These are phyloP conservation scores for Trichoderma parareesei DNA, from an alignment of 495 filamentous ascomycete species.

Conservation along the genomic window DNA sequence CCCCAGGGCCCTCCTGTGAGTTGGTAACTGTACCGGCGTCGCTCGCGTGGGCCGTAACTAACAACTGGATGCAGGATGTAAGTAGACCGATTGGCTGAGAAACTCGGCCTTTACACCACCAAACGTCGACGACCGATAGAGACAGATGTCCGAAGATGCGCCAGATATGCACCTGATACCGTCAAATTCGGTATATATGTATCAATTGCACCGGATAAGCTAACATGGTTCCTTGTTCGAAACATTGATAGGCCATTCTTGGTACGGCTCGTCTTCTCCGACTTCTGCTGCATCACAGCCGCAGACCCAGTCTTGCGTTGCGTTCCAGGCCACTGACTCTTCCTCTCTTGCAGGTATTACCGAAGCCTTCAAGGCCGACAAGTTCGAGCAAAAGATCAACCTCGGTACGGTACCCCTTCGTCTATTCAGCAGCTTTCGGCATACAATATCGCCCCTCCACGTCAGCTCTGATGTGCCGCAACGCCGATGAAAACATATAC, in stretches of 20 bases:
- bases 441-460: constrained; percentile 9
- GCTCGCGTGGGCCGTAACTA: not conserved
- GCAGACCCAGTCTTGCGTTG: constrained; percentile 6
- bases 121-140: not conserved
- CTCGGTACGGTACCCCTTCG: constrained; percentile 53
- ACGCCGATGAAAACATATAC: constrained; percentile 15
- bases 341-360: constrained; percentile 62
- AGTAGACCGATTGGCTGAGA: constrained; percentile 24
- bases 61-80: constrained; percentile 45
- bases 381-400: constrained; percentile 90
- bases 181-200: too few relatives aligned
- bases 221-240: constrained; percentile 8
- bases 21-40: not conserved
- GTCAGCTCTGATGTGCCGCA: not conserved
- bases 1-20: constrained; percentile 90
- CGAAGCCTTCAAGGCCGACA: constrained; percentile 97
- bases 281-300: not conserved
- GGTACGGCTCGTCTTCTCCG: constrained; percentile 36
- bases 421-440: not conserved
- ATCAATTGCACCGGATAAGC: not conserved
- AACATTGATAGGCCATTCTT: constrained; percentile 60
- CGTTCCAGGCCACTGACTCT: not conserved
- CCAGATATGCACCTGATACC: too few relatives aligned
- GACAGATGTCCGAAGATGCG: too few relatives aligned
- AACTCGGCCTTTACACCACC: not conserved